phyloP scores from a whole-genome alignment of 768 basidiomycete species.

The Mycena leptocephala region DNA sequence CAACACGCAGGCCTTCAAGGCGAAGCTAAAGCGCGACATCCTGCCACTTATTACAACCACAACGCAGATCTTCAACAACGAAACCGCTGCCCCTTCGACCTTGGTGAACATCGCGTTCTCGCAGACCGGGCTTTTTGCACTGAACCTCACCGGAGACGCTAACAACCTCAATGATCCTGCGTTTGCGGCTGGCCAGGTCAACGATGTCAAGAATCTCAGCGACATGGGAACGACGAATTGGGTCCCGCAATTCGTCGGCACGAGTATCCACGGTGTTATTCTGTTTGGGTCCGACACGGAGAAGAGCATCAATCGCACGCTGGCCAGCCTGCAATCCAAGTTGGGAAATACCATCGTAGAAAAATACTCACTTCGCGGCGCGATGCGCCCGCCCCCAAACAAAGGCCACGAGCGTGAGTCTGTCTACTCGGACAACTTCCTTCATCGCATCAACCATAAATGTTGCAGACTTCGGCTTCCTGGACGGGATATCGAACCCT shows the following conservation, averaged over 20 bases:
- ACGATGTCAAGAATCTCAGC: neutral
- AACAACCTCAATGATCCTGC: neutral
- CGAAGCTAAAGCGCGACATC: neutral
- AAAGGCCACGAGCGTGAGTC: conserved; percentile 48
- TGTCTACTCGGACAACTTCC: neutral
- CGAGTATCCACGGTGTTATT: conserved; percentile 3
- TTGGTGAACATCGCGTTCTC: conserved; percentile 12
- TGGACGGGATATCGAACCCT: conserved; percentile 39
- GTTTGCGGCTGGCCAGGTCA: neutral
- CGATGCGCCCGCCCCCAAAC: conserved; percentile 38
- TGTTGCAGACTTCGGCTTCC: conserved; percentile 33
- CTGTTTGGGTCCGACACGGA: neutral
- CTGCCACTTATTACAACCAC: neutral
- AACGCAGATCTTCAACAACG: neutral
- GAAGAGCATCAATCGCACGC: neutral
- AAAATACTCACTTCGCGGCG: conserved; percentile 30
- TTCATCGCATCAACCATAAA: neutral
- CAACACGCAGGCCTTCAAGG: neutral
- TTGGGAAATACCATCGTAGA: conserved; percentile 29
- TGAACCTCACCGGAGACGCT: neutral
- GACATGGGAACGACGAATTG: neutral
- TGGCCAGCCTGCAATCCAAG: conserved; percentile 15
- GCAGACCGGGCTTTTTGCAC: neutral
- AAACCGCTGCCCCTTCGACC: neutral
- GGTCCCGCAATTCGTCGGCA: conserved; percentile 1